Percentiles rank a stretch among this genome's conserved stretches.
These are phyloP conservation scores for Spiraea crenata DNA, from an alignment of 331 rosid species.

Conservation along the genomic window DNA sequence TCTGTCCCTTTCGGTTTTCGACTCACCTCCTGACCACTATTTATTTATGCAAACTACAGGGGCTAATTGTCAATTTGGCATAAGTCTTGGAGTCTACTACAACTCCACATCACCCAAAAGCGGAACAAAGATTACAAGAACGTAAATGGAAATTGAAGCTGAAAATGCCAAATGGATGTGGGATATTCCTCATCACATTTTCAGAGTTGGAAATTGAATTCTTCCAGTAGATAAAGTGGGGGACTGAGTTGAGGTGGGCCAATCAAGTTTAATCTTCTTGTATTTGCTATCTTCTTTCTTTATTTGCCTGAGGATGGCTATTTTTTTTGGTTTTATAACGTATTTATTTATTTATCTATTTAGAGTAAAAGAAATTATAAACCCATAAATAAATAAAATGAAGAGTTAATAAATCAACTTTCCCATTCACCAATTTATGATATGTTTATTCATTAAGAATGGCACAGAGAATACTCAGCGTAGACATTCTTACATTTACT, in stretches of 20 bases:
- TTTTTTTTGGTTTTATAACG: too few species aligned
- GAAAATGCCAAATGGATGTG: slow-evolving; percentile 13
- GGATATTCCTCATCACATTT: slow-evolving; percentile 4
- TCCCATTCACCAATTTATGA: too few species aligned
- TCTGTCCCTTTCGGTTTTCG: too few species aligned
- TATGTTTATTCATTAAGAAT: too few species aligned
- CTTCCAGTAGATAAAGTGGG: not conserved
- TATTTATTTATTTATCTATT: too few species aligned
- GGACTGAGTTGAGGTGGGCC: not conserved
- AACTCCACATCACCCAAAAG: slow-evolving; percentile 5
- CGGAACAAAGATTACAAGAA: not conserved
- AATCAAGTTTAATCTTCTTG: too few species aligned
- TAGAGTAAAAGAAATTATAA: too few species aligned
- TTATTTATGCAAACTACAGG: not conserved
- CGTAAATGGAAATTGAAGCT: not conserved
- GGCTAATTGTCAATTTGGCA: not conserved
- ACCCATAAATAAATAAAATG: too few species aligned
- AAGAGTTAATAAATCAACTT: too few species aligned
- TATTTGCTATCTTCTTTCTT: not conserved
- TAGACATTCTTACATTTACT: too few species aligned
- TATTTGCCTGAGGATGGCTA: too few species aligned
- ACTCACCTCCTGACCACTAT: not conserved
- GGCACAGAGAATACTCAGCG: too few species aligned
- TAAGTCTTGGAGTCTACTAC: not conserved
- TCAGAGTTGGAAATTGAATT: not conserved